Base-by-base conservation (phyloP, 257 asterid genomes). In the Nicotiana attenuata region DNA sequence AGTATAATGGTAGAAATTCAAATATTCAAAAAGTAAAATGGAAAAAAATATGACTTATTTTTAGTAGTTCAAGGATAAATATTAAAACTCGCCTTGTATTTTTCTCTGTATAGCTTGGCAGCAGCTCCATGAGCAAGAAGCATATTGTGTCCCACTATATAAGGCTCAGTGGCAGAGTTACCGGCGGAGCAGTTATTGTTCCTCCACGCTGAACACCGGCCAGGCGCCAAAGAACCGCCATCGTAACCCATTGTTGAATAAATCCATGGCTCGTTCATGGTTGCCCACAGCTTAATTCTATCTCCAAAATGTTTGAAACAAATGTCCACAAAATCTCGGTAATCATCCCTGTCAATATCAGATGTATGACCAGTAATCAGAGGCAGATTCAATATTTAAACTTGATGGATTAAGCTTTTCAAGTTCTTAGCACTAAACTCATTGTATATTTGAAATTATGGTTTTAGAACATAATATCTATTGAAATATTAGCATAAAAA, bases 241-340 rank as follows among this genome's bases (percentile, higher is more conserved):
- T 91, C 97, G 33, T 93, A 93, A 3, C 95, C 97, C 0, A 16
- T 35, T 11, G 16, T 56, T 10, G 65, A 6, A 29, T 41, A 89
- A 0, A 45, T 66, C 41, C 69, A 82, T 11, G 94, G 92, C 53
- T 93, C 97, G 9, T 93, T 91, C 0, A 91, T 7, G 0, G 95
- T 93, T n/a, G 87, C 73, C 97, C 97, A 93, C 10, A 84, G 11
- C 86, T 90, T 90, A 0, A 93, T 87, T 38, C 94, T 86, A 71
- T 93, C 92, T 0, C 97, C 96, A 69, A 91, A 93, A 83, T 86
- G 89, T 69, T 88, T 82, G 65, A 93, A 90, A 31, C 94, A 90
- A 7, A 91, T 41, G 5, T 89, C 85, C 22, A 86, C 93, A 69
- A 65, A 93, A 71, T 88, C 92, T 77, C 4, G 38, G 45, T 65